A percentile compares a stretch with the other conserved stretches of the same genome.
phyloP scores from a whole-genome alignment of 1,284 basidiomycete species.

The Ganoderma sp. region DNA sequence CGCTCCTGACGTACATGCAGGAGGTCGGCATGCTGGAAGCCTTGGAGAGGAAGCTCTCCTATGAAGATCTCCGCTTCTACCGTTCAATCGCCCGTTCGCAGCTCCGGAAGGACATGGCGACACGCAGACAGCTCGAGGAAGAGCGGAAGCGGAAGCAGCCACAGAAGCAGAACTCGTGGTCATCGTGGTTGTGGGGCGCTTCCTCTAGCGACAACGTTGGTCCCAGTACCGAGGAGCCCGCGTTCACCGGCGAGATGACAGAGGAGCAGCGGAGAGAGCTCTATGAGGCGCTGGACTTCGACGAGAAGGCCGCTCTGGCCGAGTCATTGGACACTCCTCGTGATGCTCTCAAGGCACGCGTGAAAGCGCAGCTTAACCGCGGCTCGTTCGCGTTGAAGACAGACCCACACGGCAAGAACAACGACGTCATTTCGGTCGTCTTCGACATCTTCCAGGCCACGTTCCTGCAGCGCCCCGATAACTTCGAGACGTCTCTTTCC shows the following conservation, averaged over 20 bases:
- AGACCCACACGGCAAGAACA: constrained; percentile 66
- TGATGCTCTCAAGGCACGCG: constrained; percentile 83
- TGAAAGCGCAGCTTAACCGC: constrained; percentile 81
- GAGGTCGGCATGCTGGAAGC: constrained; percentile 66
- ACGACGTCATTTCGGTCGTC: constrained; percentile 86
- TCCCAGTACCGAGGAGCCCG: constrained; percentile 48
- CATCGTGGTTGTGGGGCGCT: constrained; percentile 87
- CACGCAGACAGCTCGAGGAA: constrained; percentile 71
- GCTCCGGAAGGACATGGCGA: constrained; percentile 83
- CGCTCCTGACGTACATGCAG: constrained; percentile 44
- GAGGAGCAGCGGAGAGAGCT: constrained; percentile 94
- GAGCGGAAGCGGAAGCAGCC: constrained; percentile 62
- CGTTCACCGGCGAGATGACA: constrained; percentile 76
- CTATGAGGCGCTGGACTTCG: constrained; percentile 94
- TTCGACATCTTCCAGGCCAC: constrained; percentile 91
- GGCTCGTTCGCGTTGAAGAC: constrained; percentile 85
- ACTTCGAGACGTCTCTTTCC: constrained; percentile 82
- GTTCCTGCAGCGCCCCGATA: constrained; percentile 86
- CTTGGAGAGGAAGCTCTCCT: constrained; percentile 85
- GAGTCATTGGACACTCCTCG: constrained; percentile 74
- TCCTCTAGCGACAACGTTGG: constrained; percentile 34
- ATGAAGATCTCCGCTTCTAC: constrained; percentile 98
- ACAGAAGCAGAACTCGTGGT: constrained; percentile 67
- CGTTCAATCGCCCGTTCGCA: constrained; percentile 93
- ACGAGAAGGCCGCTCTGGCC: constrained; percentile 80